These are phyloP conservation scores for Sporisorium graminicola DNA, from an alignment of 1,284 basidiomycete genomes.

Conservation along the genomic window DNA sequence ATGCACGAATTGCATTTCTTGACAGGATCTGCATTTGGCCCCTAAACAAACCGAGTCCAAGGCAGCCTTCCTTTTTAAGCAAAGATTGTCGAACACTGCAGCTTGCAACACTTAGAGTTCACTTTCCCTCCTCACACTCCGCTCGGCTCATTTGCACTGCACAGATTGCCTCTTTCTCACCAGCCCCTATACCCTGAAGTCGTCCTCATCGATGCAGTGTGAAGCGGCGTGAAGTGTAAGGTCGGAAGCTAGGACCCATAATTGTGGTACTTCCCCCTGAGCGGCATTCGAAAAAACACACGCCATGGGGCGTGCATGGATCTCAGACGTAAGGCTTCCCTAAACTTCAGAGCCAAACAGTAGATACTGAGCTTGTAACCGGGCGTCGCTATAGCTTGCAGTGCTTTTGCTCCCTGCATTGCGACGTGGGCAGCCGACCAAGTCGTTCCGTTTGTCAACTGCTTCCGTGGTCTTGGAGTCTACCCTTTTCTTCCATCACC, in stretches of 20 bases:
- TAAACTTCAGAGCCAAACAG: neutral
- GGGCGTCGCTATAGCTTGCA: neutral
- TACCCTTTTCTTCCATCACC: neutral
- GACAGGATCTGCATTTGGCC: conserved; percentile 35
- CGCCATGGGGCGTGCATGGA: neutral
- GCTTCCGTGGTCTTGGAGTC: neutral
- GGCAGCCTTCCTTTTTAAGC: neutral
- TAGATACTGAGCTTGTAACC: neutral
- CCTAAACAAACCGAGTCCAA: conserved; percentile 1
- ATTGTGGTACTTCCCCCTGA: too few species aligned
- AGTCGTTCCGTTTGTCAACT: neutral
- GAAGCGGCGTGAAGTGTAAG: neutral
- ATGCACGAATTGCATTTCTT: conserved; percentile 22
- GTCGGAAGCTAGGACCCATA: neutral
- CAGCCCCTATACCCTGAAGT: neutral
- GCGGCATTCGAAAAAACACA: neutral
- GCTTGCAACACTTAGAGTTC: conserved; percentile 5
- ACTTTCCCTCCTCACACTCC: neutral
- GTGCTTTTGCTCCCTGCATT: neutral
- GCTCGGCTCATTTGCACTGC: neutral
- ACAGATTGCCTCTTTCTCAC: conserved; percentile 1
- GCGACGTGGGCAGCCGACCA: neutral
- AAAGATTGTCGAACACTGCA: conserved; percentile 1
- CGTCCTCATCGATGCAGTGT: neutral
- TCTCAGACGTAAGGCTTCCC: too few species aligned